Evolutionary conservation across 2,329 filamentous ascomycete genomes (phyloP), one percentile per base, ranked within the genome.

Genomic region (Scortechinia acanthostroma): DNA sequence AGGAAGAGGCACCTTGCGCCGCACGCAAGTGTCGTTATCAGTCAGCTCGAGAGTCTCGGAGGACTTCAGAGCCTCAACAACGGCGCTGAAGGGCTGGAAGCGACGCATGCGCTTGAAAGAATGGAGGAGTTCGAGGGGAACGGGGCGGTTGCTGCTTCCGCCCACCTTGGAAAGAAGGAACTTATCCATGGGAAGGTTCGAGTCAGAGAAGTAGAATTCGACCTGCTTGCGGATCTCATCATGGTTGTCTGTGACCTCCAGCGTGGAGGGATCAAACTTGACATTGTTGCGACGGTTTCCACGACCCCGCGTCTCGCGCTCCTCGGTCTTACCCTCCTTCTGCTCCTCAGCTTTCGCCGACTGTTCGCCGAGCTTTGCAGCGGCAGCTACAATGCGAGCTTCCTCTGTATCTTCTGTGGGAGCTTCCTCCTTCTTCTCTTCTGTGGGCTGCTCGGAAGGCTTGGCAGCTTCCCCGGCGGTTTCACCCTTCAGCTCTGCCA

Each of bases 101-200:
- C 84, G 86, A 53, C 82, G 85, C 94, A 98, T 98, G 63, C 94
- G 90, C 70, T 91, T 91, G 76, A 98, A 98, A 44, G 71, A 82
- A 73, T 83, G 80, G 52, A 98, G 80, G 49, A 83, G 77, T 57
- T 83, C 82, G 53, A 98, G 73, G 19, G 83, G 71, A 28, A 98
- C 83, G 37, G 91, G 77, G 63, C 86, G 85, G 73, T 96, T 95
- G 57, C 85, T 76, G 51, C 77, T 72, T 47, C 91, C 91, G 30
- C 83, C 85, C 46, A 88, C 86, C 57, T 83, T 74, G 51, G 80
- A 74, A 71, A 90, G 87, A 54, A 98, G 76, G 70, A 88, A 95
- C 62, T 89, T 86, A 67, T 98, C 94, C 57, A 80, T 82, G 44
- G 86, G 84, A 28, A 98, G 79, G 67, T 96, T 96, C 57, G 84